Conservation (phyloP, 2,329 filamentous ascomycete species). For the Chaetomium strumarium region DNA sequence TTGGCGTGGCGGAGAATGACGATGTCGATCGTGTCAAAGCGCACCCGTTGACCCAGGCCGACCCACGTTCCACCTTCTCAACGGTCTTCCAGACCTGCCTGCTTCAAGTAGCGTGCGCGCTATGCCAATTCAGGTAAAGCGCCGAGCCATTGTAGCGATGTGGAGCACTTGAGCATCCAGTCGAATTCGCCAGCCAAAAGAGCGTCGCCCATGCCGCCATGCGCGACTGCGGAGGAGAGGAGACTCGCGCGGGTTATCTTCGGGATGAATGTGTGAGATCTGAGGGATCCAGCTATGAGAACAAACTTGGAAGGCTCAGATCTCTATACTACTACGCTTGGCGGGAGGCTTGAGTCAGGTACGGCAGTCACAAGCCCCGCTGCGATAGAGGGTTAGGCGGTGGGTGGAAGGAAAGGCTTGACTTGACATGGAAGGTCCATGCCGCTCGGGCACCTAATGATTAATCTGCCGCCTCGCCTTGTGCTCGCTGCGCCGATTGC, state of each 20-base stretch:
- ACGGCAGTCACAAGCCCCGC: no score
- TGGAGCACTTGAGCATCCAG: slow-evolving; percentile 19
- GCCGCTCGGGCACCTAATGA: slow-evolving; percentile 1
- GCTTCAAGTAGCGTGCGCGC: slow-evolving; percentile 11
- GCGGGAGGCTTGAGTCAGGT: no score
- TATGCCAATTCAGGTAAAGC: slow-evolving; percentile 20
- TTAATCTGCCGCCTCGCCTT: slow-evolving; percentile 5
- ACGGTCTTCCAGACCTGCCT: slow-evolving; percentile 21
- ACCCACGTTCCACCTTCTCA: slow-evolving; percentile 17
- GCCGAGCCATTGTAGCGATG: slow-evolving; percentile 13
- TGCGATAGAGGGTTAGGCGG: slow-evolving; percentile 1
- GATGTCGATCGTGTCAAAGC: no score
- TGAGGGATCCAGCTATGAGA: neutral
- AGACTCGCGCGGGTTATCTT: slow-evolving; percentile 4
- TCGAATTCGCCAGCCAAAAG: slow-evolving; percentile 8
- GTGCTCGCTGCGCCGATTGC: slow-evolving; percentile 8
- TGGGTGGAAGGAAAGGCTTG: slow-evolving; percentile 2
- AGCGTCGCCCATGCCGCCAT: slow-evolving; percentile 2
- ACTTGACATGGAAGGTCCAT: neutral
- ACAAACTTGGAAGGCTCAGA: neutral
- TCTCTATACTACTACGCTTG: no score
- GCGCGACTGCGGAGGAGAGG: slow-evolving; percentile 4
- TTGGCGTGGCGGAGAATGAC: no score
- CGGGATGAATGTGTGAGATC: neutral
- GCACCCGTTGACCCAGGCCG: slow-evolving; percentile 8